A percentile compares a stretch with the other conserved stretches of the same genome.
Evolutionary conservation across 2,329 filamentous ascomycete species (phyloP).

Genomic region (Pyrenophora seminiperda): DNA sequence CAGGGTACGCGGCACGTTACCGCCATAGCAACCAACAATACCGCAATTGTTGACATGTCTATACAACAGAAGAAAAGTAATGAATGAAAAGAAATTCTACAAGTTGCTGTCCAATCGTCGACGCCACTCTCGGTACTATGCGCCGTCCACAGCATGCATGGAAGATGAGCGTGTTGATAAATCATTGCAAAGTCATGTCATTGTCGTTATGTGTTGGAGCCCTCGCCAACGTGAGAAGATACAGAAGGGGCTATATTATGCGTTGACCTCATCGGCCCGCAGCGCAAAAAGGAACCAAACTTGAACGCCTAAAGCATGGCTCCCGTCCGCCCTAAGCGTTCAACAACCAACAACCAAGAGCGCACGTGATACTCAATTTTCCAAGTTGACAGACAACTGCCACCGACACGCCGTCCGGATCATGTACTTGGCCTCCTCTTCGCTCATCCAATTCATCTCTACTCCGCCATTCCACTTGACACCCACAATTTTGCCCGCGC

Average conservation of each 20-base stretch:
- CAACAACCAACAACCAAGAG: too few species aligned
- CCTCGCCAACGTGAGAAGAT: too few species aligned
- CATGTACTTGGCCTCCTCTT: constrained; percentile 39
- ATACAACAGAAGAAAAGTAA: background rate
- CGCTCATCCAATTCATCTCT: constrained; percentile 34
- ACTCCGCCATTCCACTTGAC: constrained; percentile 42
- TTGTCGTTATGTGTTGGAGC: too few species aligned
- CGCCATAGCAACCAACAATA: background rate
- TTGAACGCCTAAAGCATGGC: too few species aligned
- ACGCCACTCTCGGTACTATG: too few species aligned
- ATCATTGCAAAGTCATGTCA: too few species aligned
- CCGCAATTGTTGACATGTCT: background rate
- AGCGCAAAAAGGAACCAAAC: background rate
- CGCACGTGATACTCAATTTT: constrained; percentile 65
- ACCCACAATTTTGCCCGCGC: constrained; percentile 43
- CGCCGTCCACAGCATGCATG: too few species aligned
- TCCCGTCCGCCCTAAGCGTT: too few species aligned
- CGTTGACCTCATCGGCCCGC: too few species aligned
- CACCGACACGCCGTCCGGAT: constrained; percentile 31
- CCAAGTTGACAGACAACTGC: constrained; percentile 33
- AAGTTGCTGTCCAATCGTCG: too few species aligned
- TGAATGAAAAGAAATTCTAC: background rate
- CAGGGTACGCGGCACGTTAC: constrained; percentile 3
- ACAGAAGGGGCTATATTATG: too few species aligned
- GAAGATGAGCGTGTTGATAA: too few species aligned